Evolutionary conservation across 2,329 filamentous ascomycete species (phyloP).

Genomic region (Fusarium sp.): DNA sequence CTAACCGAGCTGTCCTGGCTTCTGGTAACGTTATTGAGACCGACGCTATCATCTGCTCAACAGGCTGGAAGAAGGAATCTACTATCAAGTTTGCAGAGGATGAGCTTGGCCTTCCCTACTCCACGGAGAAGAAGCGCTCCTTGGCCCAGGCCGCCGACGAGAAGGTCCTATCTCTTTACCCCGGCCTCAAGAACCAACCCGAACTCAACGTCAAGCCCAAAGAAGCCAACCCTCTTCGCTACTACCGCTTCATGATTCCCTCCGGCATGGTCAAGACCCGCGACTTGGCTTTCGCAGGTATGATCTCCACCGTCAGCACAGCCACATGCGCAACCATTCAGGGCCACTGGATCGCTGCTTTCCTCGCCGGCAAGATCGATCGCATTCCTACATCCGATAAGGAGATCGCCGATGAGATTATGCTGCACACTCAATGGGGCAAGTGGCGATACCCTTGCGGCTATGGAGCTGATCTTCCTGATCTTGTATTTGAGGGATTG

Average conservation of each 20-base stretch:
- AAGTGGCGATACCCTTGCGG: slow-evolving; percentile 76
- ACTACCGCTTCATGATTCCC: slow-evolving; percentile 47
- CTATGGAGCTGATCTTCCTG: slow-evolving; percentile 70
- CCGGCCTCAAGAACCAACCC: slow-evolving; percentile 39
- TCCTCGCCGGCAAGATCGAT: slow-evolving; percentile 62
- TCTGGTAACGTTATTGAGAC: slow-evolving; percentile 55
- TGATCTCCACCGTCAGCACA: slow-evolving; percentile 50
- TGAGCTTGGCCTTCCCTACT: slow-evolving; percentile 32
- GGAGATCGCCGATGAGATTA: slow-evolving; percentile 63
- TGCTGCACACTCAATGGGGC: slow-evolving; percentile 75
- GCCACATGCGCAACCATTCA: slow-evolving; percentile 51
- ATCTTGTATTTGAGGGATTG: slow-evolving; percentile 81
- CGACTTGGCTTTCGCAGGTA: slow-evolving; percentile 51
- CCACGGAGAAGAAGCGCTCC: background rate
- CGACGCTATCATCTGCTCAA: slow-evolving; percentile 63
- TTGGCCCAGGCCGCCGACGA: slow-evolving; percentile 31
- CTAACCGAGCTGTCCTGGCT: slow-evolving; percentile 55
- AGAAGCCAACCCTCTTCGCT: slow-evolving; percentile 37
- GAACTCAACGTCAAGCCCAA: slow-evolving; percentile 33
- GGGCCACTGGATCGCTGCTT: slow-evolving; percentile 69
- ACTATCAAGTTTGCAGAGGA: slow-evolving; percentile 55
- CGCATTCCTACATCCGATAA: slow-evolving; percentile 50
- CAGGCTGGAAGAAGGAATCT: slow-evolving; percentile 63
- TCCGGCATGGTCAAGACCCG: slow-evolving; percentile 30
- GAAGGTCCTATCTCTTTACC: slow-evolving; percentile 34